Percentiles rank a stretch among this genome's conserved stretches.
These are phyloP conservation scores for Panellus pusillus DNA, from an alignment of 768 basidiomycete species.

Conservation along the genomic window DNA sequence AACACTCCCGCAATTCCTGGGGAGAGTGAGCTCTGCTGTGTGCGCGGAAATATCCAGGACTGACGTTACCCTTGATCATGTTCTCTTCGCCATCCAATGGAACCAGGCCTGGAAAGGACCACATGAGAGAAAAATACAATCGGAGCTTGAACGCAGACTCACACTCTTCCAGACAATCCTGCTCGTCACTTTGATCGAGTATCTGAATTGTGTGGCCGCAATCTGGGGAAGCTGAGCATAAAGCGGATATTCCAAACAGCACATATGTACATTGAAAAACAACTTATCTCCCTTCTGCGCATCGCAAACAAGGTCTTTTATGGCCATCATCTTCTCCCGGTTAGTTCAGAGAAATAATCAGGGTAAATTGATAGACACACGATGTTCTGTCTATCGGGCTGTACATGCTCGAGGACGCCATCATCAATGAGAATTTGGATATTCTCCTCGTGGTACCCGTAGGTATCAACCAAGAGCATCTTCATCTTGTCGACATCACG, in stretches of 20 bases:
- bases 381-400: conserved; percentile 16
- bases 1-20: conserved; percentile 22
- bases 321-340: conserved; percentile 3
- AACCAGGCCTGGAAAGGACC: conserved; percentile 8
- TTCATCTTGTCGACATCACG: conserved; percentile 16
- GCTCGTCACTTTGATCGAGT: conserved; percentile 2
- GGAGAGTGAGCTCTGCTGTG: background rate
- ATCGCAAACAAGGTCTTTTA: conserved; percentile 8
- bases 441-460: conserved; percentile 12
- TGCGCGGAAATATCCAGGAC: background rate
- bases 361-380: background rate
- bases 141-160: no score
- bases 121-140: background rate
- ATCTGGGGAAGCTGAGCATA: background rate
- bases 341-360: background rate
- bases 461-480: conserved; percentile 2
- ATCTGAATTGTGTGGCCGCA: conserved; percentile 20
- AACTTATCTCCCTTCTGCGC: conserved; percentile 11
- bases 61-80: conserved; percentile 16
- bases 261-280: conserved; percentile 18
- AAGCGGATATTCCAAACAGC: background rate
- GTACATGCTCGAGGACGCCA: conserved; percentile 4
- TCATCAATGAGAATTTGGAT: conserved; percentile 19
- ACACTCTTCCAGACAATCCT: conserved; percentile 18
- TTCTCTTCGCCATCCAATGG: conserved; percentile 20